These are phyloP conservation scores for Acaromyces ingoldii DNA, from an alignment of 1,284 basidiomycete genomes.

Conservation along the genomic window DNA sequence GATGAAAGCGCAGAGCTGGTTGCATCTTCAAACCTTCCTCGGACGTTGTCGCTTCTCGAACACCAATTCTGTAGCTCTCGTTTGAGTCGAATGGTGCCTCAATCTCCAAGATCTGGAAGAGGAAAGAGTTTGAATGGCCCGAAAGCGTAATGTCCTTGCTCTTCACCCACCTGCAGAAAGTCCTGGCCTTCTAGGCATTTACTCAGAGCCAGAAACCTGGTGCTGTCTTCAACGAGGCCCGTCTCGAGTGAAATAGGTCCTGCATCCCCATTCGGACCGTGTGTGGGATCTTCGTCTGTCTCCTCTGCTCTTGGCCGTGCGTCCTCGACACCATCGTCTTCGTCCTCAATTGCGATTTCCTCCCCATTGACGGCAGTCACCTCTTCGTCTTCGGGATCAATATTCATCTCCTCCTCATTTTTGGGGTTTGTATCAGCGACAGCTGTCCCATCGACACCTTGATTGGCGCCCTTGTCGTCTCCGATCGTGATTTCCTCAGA, in stretches of 20 bases:
- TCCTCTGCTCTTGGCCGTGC: background rate
- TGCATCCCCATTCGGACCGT: conserved; percentile 61
- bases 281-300: conserved; percentile 55
- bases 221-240: conserved; percentile 47
- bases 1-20: conserved; percentile 63
- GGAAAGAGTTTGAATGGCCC: background rate
- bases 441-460: no score
- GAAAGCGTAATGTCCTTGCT: background rate
- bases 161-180: conserved; percentile 63
- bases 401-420: no score
- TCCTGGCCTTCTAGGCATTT: conserved; percentile 78
- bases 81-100: conserved; percentile 43
- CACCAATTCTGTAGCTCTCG: background rate
- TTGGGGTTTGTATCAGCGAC: no score
- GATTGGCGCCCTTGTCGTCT: no score
- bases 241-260: conserved; percentile 20
- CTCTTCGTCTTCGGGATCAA: conserved; percentile 28
- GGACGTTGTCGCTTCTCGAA: background rate
- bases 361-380: conserved; percentile 24
- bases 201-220: conserved; percentile 84
- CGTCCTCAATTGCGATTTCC: conserved; percentile 8
- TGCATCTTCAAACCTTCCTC: background rate
- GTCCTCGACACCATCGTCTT: background rate
- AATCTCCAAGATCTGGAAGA: conserved; percentile 66
- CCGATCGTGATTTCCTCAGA: no score